Evolutionary conservation across 1,139 yeast species (phyloP).

Genomic region (Yueomyces sp.): DNA sequence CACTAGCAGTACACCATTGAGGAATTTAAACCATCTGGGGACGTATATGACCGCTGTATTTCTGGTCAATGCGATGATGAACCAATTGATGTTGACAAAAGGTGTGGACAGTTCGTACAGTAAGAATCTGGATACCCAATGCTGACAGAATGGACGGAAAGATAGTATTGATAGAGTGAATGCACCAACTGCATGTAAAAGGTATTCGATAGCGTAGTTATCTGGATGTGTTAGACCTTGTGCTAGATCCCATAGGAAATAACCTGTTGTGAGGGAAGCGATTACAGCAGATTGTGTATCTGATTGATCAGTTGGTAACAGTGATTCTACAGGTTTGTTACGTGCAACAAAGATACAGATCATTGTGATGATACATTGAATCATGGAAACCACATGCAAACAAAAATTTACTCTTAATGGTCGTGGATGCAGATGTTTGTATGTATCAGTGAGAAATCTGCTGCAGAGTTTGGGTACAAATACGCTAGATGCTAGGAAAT

Average conservation of each 20-base stretch:
- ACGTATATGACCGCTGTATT: slow-evolving; percentile 18
- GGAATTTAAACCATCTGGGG: slow-evolving; percentile 39
- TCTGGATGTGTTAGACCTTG: slow-evolving; percentile 49
- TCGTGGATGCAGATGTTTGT: slow-evolving; percentile 31
- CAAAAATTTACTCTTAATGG: slow-evolving; percentile 57
- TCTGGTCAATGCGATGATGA: slow-evolving; percentile 60
- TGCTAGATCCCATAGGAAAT: slow-evolving; percentile 79
- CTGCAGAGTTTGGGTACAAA: slow-evolving; percentile 36
- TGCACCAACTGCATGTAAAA: slow-evolving; percentile 57
- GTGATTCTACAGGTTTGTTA: slow-evolving; percentile 9
- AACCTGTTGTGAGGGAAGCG: slow-evolving; percentile 61
- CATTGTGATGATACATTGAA: slow-evolving; percentile 57
- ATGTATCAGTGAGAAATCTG: slow-evolving; percentile 33
- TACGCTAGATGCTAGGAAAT: slow-evolving; percentile 30
- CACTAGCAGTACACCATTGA: slow-evolving; percentile 64
- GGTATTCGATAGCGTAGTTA: slow-evolving; percentile 70
- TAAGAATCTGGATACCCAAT: slow-evolving; percentile 76
- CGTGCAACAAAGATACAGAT: slow-evolving; percentile 22
- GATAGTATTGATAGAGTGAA: slow-evolving; percentile 45
- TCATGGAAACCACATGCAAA: slow-evolving; percentile 79
- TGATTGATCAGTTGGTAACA: slow-evolving; percentile 28
- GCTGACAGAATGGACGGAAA: slow-evolving; percentile 60
- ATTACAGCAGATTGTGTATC: slow-evolving; percentile 71
- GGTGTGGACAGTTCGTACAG: slow-evolving; percentile 88
- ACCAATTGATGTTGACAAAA: slow-evolving; percentile 88